These are phyloP conservation scores for Areca catechu DNA, from an alignment of 176 grass and related monocot genomes.

Conservation along the genomic window DNA sequence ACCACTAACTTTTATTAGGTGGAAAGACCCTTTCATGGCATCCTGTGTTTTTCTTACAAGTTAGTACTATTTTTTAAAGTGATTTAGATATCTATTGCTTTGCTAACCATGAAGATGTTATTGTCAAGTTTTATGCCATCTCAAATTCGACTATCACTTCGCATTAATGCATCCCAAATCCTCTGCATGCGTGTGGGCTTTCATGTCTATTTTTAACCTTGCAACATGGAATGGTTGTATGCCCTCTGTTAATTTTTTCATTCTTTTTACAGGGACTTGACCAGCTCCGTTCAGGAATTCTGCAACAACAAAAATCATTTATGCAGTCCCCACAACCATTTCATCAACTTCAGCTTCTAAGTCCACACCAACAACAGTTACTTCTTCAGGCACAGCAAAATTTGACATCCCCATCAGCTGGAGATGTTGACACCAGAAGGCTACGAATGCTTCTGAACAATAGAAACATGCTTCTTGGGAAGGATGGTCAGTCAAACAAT, in stretches of 20 bases:
- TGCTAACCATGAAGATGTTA: too few relatives aligned
- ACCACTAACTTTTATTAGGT: too few relatives aligned
- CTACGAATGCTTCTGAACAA: constrained; percentile 71
- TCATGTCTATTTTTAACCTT: too few relatives aligned
- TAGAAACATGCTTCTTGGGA: constrained; percentile 49
- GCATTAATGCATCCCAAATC: too few relatives aligned
- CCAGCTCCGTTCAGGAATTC: constrained; percentile 57
- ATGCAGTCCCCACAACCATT: constrained; percentile 62
- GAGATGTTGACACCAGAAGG: constrained; percentile 71
- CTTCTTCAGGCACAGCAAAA: constrained; percentile 67
- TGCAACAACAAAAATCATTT: constrained; percentile 53
- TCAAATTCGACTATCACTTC: too few relatives aligned
- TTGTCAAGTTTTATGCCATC: too few relatives aligned
- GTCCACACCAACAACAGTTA: constrained; percentile 69
- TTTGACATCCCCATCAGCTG: constrained; percentile 55
- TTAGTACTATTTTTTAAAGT: too few relatives aligned
- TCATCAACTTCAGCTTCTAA: constrained; percentile 61
- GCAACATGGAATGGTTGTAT: too few relatives aligned
- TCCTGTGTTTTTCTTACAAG: too few relatives aligned
- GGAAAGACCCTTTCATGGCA: too few relatives aligned
- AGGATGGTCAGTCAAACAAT: constrained; percentile 62
- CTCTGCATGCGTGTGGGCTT: too few relatives aligned
- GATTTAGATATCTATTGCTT: too few relatives aligned
- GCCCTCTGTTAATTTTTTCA: not conserved
- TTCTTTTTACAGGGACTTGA: constrained; percentile 46